Percentiles rank a stretch among this genome's conserved stretches.
These are phyloP conservation scores for Mediolabrus comicus DNA, from an alignment of 108 stramenopile genomes.

Conservation along the genomic window DNA sequence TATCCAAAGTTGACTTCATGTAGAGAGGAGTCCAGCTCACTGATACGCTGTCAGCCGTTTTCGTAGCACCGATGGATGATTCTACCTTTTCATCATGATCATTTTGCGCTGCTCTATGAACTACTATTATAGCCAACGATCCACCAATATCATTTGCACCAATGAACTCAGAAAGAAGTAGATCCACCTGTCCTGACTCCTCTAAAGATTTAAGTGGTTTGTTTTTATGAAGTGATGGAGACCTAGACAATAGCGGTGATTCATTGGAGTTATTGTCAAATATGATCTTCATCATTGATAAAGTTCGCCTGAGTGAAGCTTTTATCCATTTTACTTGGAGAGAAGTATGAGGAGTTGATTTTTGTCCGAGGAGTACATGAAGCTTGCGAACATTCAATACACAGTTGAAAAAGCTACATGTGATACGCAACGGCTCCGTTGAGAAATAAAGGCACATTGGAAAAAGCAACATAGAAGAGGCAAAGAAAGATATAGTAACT, in stretches of 20 bases:
- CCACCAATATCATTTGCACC: neutral
- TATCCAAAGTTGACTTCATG: slow-evolving; percentile 16
- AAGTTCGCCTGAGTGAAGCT: neutral
- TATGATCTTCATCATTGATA: slow-evolving; percentile 3
- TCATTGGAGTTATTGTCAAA: neutral
- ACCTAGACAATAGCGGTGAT: neutral
- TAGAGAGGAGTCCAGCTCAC: slow-evolving; percentile 22
- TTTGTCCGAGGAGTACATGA: slow-evolving; percentile 11
- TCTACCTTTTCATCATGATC: slow-evolving; percentile 1
- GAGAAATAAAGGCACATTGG: too few species aligned
- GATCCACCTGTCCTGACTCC: slow-evolving; percentile 10
- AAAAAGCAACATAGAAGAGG: neutral
- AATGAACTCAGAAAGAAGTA: slow-evolving; percentile 17
- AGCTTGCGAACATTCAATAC: slow-evolving; percentile 24
- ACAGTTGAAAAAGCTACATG: slow-evolving; percentile 25
- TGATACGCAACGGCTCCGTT: too few species aligned
- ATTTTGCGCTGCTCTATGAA: slow-evolving; percentile 8
- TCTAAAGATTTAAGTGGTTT: neutral
- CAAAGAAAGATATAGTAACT: slow-evolving; percentile 8
- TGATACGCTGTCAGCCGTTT: neutral
- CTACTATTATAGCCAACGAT: slow-evolving; percentile 21
- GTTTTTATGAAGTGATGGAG: neutral
- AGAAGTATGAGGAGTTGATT: neutral
- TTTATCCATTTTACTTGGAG: slow-evolving; percentile 32
- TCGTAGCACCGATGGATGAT: neutral